Conservation (phyloP, 2,329 filamentous ascomycete species). For the Elsinoe fawcettii region DNA sequence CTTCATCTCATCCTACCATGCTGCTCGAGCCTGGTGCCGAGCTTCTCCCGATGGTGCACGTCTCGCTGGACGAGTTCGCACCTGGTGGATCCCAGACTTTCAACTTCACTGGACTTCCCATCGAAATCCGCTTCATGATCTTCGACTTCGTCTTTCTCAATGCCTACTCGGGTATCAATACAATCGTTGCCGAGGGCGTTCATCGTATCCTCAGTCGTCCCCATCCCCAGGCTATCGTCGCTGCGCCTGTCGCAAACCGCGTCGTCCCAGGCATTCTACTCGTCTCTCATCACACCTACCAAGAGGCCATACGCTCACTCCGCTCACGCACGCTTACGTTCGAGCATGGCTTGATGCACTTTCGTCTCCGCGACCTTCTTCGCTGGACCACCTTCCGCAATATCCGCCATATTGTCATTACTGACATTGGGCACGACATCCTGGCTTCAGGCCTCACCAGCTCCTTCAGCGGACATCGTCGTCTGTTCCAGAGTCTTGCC, state of each 20-base stretch:
- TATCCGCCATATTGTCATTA: conserved; percentile 20
- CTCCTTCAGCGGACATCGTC: conserved; percentile 26
- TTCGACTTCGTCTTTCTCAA: conserved; percentile 18
- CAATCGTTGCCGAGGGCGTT: conserved; percentile 22
- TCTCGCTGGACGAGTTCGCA: conserved; percentile 9
- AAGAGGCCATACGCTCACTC: conserved; percentile 26
- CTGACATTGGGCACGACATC: conserved; percentile 14
- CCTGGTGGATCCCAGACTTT: conserved; percentile 5
- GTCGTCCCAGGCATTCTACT: conserved; percentile 28
- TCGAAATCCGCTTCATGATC: conserved; percentile 19
- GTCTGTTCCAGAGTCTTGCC: conserved; percentile 22
- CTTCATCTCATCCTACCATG: background rate
- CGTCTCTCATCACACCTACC: conserved; percentile 29
- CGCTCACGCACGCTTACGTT: conserved; percentile 24
- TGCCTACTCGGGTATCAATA: conserved; percentile 17
- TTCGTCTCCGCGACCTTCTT: conserved; percentile 20
- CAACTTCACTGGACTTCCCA: conserved; percentile 18
- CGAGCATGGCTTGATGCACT: conserved; percentile 24
- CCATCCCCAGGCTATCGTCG: background rate
- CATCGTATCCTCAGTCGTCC: conserved; percentile 15
- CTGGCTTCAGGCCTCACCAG: conserved; percentile 16
- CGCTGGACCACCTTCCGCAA: conserved; percentile 21
- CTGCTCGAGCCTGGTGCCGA: background rate
- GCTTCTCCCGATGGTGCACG: background rate
- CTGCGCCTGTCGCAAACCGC: conserved; percentile 16